phyloP scores from a whole-genome alignment of 352 stramenopile genomes.

The Phytophthora aleatoria region DNA sequence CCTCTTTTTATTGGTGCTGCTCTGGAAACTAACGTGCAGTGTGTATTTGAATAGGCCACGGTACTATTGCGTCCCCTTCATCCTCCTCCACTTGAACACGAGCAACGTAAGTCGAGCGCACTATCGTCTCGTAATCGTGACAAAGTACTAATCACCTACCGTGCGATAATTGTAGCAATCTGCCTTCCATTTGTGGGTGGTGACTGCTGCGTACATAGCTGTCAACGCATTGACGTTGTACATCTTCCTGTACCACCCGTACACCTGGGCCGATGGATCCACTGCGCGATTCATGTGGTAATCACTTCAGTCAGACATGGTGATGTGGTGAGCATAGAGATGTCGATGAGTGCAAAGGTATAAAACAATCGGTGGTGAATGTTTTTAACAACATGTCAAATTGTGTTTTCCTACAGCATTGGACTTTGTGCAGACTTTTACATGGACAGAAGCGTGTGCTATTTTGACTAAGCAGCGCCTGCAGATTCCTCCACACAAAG shows the following conservation, averaged over 20 bases:
- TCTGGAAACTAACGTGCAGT: slow-evolving; percentile 9
- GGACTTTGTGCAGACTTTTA: slow-evolving; percentile 4
- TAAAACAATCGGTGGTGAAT: background rate
- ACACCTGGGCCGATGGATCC: slow-evolving; percentile 78
- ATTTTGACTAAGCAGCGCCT: slow-evolving; percentile 18
- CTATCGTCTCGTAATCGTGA: background rate
- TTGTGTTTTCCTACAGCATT: background rate
- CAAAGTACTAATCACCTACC: slow-evolving; percentile 3
- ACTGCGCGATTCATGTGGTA: slow-evolving; percentile 90
- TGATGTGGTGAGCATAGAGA: slow-evolving; percentile 2
- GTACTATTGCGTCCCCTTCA: slow-evolving; percentile 84
- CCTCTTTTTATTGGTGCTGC: background rate
- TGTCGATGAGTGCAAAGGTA: slow-evolving; percentile 1
- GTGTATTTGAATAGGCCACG: slow-evolving; percentile 53
- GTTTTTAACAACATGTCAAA: background rate
- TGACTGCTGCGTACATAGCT: slow-evolving; percentile 48
- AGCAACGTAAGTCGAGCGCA: slow-evolving; percentile 47
- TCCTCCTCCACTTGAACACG: slow-evolving; percentile 81
- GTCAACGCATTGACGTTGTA: slow-evolving; percentile 76
- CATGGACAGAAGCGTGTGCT: background rate
- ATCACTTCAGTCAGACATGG: slow-evolving; percentile 9
- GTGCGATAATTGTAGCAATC: slow-evolving; percentile 57
- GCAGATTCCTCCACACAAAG: slow-evolving; percentile 11
- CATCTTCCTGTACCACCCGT: slow-evolving; percentile 74
- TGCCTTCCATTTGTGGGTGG: slow-evolving; percentile 40